A percentile compares a stretch with the other conserved stretches of the same genome.
Evolutionary conservation across 441 rosid species (phyloP).

Genomic region (Aleurites moluccanus): DNA sequence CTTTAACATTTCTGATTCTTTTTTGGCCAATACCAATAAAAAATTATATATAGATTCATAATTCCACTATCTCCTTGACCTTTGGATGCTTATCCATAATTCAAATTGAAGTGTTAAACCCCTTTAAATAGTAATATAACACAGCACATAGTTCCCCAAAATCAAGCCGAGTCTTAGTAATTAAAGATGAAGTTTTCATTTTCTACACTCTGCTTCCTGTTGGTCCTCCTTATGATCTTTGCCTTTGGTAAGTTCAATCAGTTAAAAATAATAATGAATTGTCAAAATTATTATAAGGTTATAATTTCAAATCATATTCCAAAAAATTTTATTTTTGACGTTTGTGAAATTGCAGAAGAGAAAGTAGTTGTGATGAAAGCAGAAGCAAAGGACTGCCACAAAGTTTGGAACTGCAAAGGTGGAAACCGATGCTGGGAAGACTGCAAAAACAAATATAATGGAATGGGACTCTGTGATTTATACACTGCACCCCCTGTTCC

Average conservation of each 20-base stretch:
- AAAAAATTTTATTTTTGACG: too few relatives aligned
- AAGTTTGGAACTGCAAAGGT: slow-evolving; percentile 42
- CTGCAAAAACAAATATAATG: slow-evolving; percentile 33
- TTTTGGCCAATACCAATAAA: background rate
- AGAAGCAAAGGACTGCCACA: slow-evolving; percentile 42
- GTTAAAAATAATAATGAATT: too few relatives aligned
- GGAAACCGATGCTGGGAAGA: slow-evolving; percentile 37
- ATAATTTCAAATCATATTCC: too few relatives aligned
- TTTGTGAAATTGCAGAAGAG: slow-evolving; percentile 18
- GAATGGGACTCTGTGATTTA: slow-evolving; percentile 37
- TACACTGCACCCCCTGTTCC: slow-evolving; percentile 40
- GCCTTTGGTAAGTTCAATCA: slow-evolving; percentile 13
- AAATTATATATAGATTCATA: slow-evolving; percentile 12
- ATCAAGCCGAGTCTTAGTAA: background rate
- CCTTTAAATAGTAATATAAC: slow-evolving; percentile 3
- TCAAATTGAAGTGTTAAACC: background rate
- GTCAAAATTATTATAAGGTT: too few relatives aligned
- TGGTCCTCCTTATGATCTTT: slow-evolving; percentile 22
- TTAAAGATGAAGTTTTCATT: slow-evolving; percentile 19
- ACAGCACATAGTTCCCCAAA: background rate
- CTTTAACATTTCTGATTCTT: background rate
- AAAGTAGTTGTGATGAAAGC: slow-evolving; percentile 12
- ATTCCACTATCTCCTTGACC: background rate
- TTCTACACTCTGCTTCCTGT: slow-evolving; percentile 18
- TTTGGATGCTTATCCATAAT: slow-evolving; percentile 11